phyloP scores from a whole-genome alignment of 2,329 filamentous ascomycete genomes.

The Chrysoporthe deuterocubensis region DNA sequence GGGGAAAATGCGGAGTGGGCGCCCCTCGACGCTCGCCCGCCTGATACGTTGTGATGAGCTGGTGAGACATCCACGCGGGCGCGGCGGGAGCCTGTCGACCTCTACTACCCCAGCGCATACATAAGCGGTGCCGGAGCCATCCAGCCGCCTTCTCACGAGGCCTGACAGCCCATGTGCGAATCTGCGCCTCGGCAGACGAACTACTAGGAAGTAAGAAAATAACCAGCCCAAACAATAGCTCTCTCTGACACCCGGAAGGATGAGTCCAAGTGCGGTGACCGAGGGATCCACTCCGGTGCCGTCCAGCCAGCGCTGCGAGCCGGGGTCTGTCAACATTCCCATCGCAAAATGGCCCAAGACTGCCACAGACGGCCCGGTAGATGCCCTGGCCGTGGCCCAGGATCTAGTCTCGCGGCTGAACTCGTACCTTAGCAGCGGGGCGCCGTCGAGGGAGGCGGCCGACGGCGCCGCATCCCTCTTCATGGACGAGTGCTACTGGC shows the following conservation, averaged over 20 bases:
- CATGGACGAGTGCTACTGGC: slow-evolving; percentile 55
- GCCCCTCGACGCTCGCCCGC: neutral
- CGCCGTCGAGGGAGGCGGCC: slow-evolving; percentile 33
- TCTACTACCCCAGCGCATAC: neutral
- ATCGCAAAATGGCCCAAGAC: slow-evolving; percentile 48
- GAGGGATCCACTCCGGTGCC: neutral
- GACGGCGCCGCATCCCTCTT: slow-evolving; percentile 41
- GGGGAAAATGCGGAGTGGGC: no score
- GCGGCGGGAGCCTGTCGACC: neutral
- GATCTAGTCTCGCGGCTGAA: slow-evolving; percentile 47
- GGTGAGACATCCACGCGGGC: neutral
- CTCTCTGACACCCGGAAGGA: slow-evolving; percentile 2
- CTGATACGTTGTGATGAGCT: neutral
- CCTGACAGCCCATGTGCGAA: neutral
- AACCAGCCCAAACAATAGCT: neutral
- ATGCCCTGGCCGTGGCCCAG: slow-evolving; percentile 44
- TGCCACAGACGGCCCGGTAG: slow-evolving; percentile 35
- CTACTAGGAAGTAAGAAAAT: neutral
- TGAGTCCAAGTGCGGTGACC: slow-evolving; percentile 19
- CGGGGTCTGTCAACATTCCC: slow-evolving; percentile 59
- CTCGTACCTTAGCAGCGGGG: slow-evolving; percentile 40
- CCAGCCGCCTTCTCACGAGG: no score
- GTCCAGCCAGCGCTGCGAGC: slow-evolving; percentile 34
- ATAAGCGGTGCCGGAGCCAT: neutral
- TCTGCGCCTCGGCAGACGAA: neutral